Conservation (phyloP, 768 basidiomycete species). For the Tricholoma matsutake region DNA sequence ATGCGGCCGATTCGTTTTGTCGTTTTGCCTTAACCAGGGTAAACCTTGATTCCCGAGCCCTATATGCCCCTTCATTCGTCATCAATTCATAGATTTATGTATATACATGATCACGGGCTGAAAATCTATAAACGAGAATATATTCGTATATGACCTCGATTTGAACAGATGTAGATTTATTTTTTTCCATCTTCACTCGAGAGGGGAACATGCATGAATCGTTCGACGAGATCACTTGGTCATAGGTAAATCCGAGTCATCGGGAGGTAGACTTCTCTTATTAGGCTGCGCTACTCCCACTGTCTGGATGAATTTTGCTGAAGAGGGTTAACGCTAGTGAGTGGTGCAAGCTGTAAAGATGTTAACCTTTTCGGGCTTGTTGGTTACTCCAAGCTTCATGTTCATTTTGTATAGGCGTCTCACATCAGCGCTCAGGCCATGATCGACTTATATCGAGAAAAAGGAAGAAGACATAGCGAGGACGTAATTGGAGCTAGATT, state of each 20-base stretch:
- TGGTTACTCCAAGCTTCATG: background rate
- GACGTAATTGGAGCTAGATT: slow-evolving; percentile 16
- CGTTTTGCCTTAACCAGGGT: no score
- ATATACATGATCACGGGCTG: no score
- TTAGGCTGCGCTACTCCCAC: background rate
- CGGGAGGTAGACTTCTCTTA: background rate
- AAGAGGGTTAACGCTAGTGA: background rate
- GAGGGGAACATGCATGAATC: background rate
- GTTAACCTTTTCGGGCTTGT: background rate
- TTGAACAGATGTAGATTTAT: no score
- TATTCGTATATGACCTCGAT: no score
- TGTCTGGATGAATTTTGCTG: background rate
- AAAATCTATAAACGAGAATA: no score
- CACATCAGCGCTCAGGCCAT: background rate
- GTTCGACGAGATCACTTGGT: background rate
- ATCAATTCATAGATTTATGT: no score
- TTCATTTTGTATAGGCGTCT: background rate
- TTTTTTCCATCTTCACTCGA: no score
- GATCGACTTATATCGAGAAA: background rate
- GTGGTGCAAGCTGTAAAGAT: background rate
- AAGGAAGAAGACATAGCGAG: background rate
- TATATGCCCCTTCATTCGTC: no score
- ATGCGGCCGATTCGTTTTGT: no score
- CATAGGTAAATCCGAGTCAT: background rate
- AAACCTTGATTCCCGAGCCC: no score